Base-by-base conservation (phyloP, 2,329 filamentous ascomycete genomes). In the Mycocentrospora acerina region DNA sequence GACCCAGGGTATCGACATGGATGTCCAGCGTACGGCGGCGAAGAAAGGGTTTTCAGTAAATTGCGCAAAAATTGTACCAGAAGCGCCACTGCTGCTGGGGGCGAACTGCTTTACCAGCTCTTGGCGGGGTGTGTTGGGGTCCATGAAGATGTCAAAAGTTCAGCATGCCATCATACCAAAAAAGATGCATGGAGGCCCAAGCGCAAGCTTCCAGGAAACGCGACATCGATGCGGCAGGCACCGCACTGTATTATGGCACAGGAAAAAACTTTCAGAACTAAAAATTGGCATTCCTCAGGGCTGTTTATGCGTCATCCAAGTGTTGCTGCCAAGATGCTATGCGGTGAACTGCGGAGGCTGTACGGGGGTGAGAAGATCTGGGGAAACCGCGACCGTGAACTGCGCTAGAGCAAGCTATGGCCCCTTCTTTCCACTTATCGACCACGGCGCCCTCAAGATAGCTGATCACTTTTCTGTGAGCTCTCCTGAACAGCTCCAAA, bases 11-110 rank as follows among this genome's bases (percentile, higher is more conserved):
- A 36, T 38, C 29, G 29, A 37, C 36, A 80, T 81, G 82, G 31
- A 82, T 53, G 37, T 44, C 36, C 24, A 46, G 42, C 65, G 29
- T 70, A 74, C 75, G 35, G 75, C 75, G 35, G 74, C 76, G 56
- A 78, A 78, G 60, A 78, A 75, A 8, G 75, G 75, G 51, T 78
- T 78, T 19, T 62, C 66, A 17, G 70, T 67, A 29, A 77, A 60
- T 29, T 76, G 72, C 14, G 65, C 59, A 34, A 72, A 67, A 14
- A 74, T 45, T 5, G 70, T 69, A 33, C 59, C 64, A 41, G 69
- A 55, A 32, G 55, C 67, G 38, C 55, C 54, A 25, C 57, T 53
- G 29, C 51, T 41, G 31, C 61, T 60, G 36, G 51, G 33, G 59
- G 56, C 24, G 32, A 54, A 37, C 29, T 70, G 64, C 48, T 66